Conservation (phyloP, 805 yeast species). For the Yarrowia osloensis region DNA sequence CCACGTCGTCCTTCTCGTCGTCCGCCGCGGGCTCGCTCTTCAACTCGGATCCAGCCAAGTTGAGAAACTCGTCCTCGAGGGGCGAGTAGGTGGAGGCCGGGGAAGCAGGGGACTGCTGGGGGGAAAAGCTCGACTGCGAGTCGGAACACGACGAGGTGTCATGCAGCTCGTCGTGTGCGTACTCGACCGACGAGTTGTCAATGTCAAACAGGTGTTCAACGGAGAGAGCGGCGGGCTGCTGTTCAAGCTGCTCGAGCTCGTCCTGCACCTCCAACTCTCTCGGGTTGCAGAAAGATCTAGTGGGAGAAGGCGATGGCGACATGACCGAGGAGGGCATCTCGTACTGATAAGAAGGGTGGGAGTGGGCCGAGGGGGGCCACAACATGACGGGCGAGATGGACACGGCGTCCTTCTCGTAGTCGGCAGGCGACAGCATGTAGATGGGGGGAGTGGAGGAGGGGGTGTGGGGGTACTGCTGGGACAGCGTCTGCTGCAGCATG, state of each 20-base stretch:
- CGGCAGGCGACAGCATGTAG: constrained; percentile 16
- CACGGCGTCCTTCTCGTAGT: constrained; percentile 8
- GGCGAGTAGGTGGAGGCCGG: constrained; percentile 29
- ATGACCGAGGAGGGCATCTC: constrained; percentile 23
- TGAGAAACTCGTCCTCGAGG: constrained; percentile 28
- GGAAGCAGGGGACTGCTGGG: constrained; percentile 26
- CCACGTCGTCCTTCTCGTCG: not conserved
- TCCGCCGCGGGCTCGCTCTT: not conserved
- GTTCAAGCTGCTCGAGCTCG: constrained; percentile 10
- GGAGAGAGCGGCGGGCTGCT: constrained; percentile 7
- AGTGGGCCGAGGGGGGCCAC: constrained; percentile 17
- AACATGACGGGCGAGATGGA: constrained; percentile 27
- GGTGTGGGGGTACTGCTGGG: constrained; percentile 18
- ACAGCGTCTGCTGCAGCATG: constrained; percentile 26
- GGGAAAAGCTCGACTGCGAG: constrained; percentile 28
- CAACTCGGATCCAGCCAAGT: constrained; percentile 22
- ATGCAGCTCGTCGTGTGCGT: constrained; percentile 12
- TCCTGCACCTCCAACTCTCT: constrained; percentile 28
- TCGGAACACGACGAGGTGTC: constrained; percentile 27
- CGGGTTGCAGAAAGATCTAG: constrained; percentile 24
- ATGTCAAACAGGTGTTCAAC: constrained; percentile 28
- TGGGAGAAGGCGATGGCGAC: constrained; percentile 24
- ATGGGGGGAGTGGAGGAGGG: constrained; percentile 17
- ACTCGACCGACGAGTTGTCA: constrained; percentile 18
- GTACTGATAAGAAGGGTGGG: not conserved